Conservation (phyloP, 176 grass and related monocot species). For the maize (Zea mays) region Zm-B73-REFERENCE-NAM-5.0 NC_050097.1:4216501-4217000, state of each 20-base stretch:
- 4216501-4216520: conserved; percentile 48
- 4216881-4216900: conserved; percentile 1
- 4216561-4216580: too few relatives aligned
- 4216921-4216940: too few relatives aligned
- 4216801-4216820: conserved; percentile 69
- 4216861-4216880: conserved; percentile 65
- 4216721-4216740: conserved; percentile 52
- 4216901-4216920: too few relatives aligned
- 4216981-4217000: conserved; percentile 40
- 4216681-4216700: conserved; percentile 21
- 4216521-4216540: not conserved
- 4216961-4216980: not conserved
- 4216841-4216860: conserved; percentile 67
- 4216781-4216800: conserved; percentile 58
- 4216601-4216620: not conserved
- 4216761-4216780: conserved; percentile 51
- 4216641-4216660: conserved; percentile 63
- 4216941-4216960: too few relatives aligned
- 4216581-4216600: not conserved
- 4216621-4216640: conserved; percentile 34
- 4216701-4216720: conserved; percentile 55
- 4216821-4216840: conserved; percentile 66
- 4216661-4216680: conserved; percentile 55
- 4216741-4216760: conserved; percentile 67
- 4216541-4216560: not conserved